Evolutionary conservation across 345 rosid species (phyloP).

Genomic region (Sonneratia caseolaris): DNA sequence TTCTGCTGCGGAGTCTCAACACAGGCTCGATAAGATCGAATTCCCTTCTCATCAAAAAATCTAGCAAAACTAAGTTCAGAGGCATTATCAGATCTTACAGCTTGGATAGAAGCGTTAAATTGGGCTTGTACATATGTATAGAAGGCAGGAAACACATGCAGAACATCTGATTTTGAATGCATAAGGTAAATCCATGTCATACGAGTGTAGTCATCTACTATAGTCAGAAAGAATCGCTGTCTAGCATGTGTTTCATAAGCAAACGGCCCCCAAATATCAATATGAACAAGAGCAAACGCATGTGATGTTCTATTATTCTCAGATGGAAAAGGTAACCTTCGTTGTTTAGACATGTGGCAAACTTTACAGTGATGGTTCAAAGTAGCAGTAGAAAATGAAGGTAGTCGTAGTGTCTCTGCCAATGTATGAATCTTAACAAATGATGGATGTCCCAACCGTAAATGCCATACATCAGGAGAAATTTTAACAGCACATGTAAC

Average conservation of each 20-base stretch:
- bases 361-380: neutral
- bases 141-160: neutral
- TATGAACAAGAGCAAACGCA: neutral
- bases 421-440: neutral
- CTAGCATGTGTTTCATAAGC: neutral
- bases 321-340: neutral
- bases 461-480: neutral
- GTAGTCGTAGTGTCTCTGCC: neutral
- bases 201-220: neutral
- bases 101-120: neutral
- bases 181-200: neutral
- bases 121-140: neutral
- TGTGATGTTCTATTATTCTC: no score
- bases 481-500: neutral
- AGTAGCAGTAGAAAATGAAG: neutral
- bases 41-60: neutral
- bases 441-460: neutral
- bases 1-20: neutral
- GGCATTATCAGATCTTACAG: neutral
- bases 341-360: neutral
- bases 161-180: neutral
- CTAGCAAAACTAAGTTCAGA: neutral
- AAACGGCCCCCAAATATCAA: slow-evolving; percentile 8
- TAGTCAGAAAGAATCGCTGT: neutral
- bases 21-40: neutral